A percentile compares a stretch with the other conserved stretches of the same genome.
These are phyloP conservation scores for Neoarthrinium moseri DNA, from an alignment of 2,329 filamentous ascomycete genomes.

Conservation along the genomic window DNA sequence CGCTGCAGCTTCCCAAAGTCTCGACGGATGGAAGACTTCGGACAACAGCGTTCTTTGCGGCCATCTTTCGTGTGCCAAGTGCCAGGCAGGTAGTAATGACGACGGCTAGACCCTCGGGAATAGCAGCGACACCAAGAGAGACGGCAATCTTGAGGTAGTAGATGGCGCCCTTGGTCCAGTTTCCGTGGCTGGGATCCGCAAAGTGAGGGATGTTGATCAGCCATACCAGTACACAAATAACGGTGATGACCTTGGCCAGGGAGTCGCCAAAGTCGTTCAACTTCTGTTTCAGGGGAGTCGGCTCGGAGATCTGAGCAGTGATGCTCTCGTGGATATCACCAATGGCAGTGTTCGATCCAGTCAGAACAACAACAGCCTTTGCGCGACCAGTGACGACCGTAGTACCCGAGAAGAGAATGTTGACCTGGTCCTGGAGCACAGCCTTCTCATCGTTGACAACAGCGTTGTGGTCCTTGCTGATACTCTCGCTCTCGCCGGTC, in stretches of 20 bases:
- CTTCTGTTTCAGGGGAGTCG: slow-evolving; percentile 97
- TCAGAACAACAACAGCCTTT: slow-evolving; percentile 85
- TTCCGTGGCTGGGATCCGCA: slow-evolving; percentile 88
- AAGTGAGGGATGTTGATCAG: slow-evolving; percentile 98
- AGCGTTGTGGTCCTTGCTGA: slow-evolving; percentile 73
- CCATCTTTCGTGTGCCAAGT: slow-evolving; percentile 97
- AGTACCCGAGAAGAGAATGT: slow-evolving; percentile 98
- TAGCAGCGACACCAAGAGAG: slow-evolving; percentile 94
- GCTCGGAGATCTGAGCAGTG: slow-evolving; percentile 94
- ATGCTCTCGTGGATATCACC: slow-evolving; percentile 99
- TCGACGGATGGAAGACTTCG: slow-evolving; percentile 95
- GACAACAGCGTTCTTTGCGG: slow-evolving; percentile 95
- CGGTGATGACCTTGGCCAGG: slow-evolving; percentile 95
- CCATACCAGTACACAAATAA: slow-evolving; percentile 96
- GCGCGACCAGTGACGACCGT: slow-evolving; percentile 95
- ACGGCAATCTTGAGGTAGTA: slow-evolving; percentile 99
- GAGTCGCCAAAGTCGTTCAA: slow-evolving; percentile 96
- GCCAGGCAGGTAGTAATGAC: slow-evolving; percentile 99
- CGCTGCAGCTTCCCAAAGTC: slow-evolving; percentile 96
- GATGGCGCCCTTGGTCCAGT: slow-evolving; percentile 94
- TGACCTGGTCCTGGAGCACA: slow-evolving; percentile 95
- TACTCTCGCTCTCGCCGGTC: slow-evolving; percentile 96
- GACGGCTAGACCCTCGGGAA: slow-evolving; percentile 94
- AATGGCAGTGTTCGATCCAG: slow-evolving; percentile 88
- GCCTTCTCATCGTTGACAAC: slow-evolving; percentile 75